Base-by-base conservation (phyloP, 108 stramenopile species). In the Cyclotella distinguenda region DNA sequence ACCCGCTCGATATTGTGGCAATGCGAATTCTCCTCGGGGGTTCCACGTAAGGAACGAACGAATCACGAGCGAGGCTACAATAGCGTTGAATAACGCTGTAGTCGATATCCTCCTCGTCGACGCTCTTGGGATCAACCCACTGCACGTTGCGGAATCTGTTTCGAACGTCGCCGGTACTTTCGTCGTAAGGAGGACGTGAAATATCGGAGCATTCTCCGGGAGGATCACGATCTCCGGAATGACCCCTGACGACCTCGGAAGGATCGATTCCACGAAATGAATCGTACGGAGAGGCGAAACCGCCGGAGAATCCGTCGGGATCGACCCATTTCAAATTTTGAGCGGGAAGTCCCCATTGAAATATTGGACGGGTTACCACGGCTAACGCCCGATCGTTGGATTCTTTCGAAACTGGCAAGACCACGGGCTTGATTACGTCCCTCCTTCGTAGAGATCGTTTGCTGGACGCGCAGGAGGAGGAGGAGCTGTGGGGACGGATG, bases 1-100 rank as follows among this genome's bases (percentile, higher is more conserved):
- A 72, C 13, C 71, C 71, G 6, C 47, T 48, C 13, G 71, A 72
- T 18, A 72, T 72, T 44, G 71, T 72, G 46, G 71, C 71, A 11
- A 72, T 72, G 35, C 71, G 71, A 15, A 57, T 64, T 5, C 59
- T 2, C 30, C 28, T 27, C 60, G 43, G 13, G 51, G 56, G n/a
- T 21, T 46, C 44, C 18, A 21, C 2, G 19, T 33, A 10, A 26
- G 52, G 32, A 27, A 30, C 52, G 15, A 1, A 19, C 16, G 28
- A 13, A 11, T 19, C 10, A 22, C 36, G 16, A 11, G 42, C 16
- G n/a, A 52, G 66, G 28, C 9, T 22, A 1, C 30, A 42, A 35
- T 68, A 68, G 6, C 28, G 55, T 9, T 46, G 23, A 30, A 68
- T 39, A 6, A 68, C 36, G n/a, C 33, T 44, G 22, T 44, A 58